phyloP scores from a whole-genome alignment of 2,329 filamentous ascomycete species.

The Tolypocladium cylindrosporum region DNA sequence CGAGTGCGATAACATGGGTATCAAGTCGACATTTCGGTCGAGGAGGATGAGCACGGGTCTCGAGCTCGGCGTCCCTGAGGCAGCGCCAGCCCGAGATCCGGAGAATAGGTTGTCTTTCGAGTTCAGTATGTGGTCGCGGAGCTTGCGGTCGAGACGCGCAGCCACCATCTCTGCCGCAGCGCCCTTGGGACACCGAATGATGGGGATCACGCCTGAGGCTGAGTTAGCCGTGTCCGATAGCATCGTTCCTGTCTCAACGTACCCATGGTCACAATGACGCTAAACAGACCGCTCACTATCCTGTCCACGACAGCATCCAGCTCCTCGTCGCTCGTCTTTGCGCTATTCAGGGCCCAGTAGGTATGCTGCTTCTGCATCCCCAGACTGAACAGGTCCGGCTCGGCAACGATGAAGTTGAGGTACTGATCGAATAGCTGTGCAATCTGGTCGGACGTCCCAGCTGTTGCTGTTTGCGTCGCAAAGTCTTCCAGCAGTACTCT shows the following conservation, averaged over 20 bases:
- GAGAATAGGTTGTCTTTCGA: constrained; percentile 98
- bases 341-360: constrained; percentile 95
- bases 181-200: constrained; percentile 88
- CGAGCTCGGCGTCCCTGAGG: constrained; percentile 55
- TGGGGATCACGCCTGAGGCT: constrained; percentile 68
- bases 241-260: constrained; percentile 14
- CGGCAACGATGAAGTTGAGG: constrained; percentile 91
- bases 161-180: constrained; percentile 92
- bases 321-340: constrained; percentile 79
- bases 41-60: constrained; percentile 87
- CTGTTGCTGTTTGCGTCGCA: constrained; percentile 73
- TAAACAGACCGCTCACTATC: constrained; percentile 94
- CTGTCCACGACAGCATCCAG: constrained; percentile 80
- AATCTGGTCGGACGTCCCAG: constrained; percentile 80
- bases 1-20: constrained; percentile 97
- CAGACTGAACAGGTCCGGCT: constrained; percentile 90
- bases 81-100: constrained; percentile 42
- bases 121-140: constrained; percentile 92
- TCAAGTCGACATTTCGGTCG: constrained; percentile 89
- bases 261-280: constrained; percentile 97
- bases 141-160: constrained; percentile 86
- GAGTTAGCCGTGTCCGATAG: not conserved
- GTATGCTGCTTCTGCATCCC: constrained; percentile 84
- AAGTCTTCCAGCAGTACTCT: constrained; percentile 90
- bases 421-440: constrained; percentile 95